Base-by-base conservation (phyloP, 352 stramenopile species). In the Globisporangium ultimum region DNA sequence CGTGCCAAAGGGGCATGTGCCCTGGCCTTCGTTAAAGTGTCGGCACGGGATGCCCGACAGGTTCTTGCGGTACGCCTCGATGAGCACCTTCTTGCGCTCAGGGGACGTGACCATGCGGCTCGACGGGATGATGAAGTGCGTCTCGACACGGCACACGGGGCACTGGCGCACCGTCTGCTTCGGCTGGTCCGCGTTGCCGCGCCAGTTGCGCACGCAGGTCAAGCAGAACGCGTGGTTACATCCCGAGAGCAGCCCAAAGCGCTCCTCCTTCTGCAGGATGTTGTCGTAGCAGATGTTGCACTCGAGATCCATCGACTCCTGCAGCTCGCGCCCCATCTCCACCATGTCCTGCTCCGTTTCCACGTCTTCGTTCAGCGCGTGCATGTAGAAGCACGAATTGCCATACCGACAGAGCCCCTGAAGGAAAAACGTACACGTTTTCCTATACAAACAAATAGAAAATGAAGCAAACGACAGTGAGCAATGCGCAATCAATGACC, bases 211-310 rank as follows among this genome's bases (percentile, higher is more conserved):
- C 54, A 96, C 64, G 40, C 87, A 96, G 28, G 76, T 75, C 51
- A 96, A 70, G 64, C 87, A 96, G 58, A 96, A 96, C 6, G 83
- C 68, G 63, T 96, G 87, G 38, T 59, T 77, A 68, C 87, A 96
- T 55, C 81, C 80, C 32, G 84, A 91, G 0, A 96, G 66, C 53
- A 96, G 53, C 1, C 87, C 87, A 60, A 96, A 96, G 42, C 84
- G 84, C 62, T 93, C 84, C 41, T 73, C 73, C 58, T 89, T 89
- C 32, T 60, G 54, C 55, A 93, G 62, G 42, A 94, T 72, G 63
- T 81, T 78, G 54, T 96, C 87, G 60, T 87, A 90, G 71, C 87
- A 96, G 61, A 96, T 92, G 55, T 84, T 87, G 59, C 87, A 96
- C 68, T 94, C 87, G 22, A 93, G 64, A 0, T 87, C 80, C 43